phyloP scores from a whole-genome alignment of 345 rosid species.

The Hibiscus syriacus region DNA sequence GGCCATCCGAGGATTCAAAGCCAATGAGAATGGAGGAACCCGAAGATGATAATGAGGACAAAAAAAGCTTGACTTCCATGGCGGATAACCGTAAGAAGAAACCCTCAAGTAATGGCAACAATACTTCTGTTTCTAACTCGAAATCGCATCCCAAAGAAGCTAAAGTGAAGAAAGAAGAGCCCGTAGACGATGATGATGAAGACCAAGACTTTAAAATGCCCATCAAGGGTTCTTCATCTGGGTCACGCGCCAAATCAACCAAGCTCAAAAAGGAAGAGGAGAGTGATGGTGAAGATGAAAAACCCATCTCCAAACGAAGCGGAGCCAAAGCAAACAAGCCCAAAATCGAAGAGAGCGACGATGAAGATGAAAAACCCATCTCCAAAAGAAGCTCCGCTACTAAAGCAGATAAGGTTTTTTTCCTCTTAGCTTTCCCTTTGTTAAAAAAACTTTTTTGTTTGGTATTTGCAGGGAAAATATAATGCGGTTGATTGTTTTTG shows the following conservation, averaged over 20 bases:
- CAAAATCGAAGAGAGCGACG: slow-evolving; percentile 31
- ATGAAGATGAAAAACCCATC: slow-evolving; percentile 29
- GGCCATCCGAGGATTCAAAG: slow-evolving; percentile 58
- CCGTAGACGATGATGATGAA: slow-evolving; percentile 6
- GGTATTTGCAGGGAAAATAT: slow-evolving; percentile 1
- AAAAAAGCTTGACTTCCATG: slow-evolving; percentile 45
- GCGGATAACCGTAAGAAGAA: slow-evolving; percentile 40
- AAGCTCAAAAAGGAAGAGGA: slow-evolving; percentile 8
- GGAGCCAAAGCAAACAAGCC: slow-evolving; percentile 19
- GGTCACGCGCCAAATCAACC: slow-evolving; percentile 24
- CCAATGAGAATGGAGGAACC: slow-evolving; percentile 27
- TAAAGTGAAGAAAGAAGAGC: slow-evolving; percentile 45
- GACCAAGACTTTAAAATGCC: slow-evolving; percentile 25
- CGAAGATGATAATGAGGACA: slow-evolving; percentile 29
- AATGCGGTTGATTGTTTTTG: neutral
- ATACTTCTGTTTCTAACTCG: slow-evolving; percentile 24
- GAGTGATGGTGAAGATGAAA: slow-evolving; percentile 7
- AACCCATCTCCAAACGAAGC: slow-evolving; percentile 38
- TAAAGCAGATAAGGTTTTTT: slow-evolving; percentile 39
- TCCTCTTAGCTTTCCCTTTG: neutral
- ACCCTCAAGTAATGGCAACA: slow-evolving; percentile 21
- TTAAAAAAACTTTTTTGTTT: slow-evolving; percentile 1
- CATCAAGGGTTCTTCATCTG: slow-evolving; percentile 15
- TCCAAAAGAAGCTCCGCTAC: slow-evolving; percentile 27
- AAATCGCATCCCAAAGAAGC: slow-evolving; percentile 25